These are phyloP conservation scores for Oryza coarctata DNA, from an alignment of 176 grass and related monocot genomes.

Conservation along the genomic window DNA sequence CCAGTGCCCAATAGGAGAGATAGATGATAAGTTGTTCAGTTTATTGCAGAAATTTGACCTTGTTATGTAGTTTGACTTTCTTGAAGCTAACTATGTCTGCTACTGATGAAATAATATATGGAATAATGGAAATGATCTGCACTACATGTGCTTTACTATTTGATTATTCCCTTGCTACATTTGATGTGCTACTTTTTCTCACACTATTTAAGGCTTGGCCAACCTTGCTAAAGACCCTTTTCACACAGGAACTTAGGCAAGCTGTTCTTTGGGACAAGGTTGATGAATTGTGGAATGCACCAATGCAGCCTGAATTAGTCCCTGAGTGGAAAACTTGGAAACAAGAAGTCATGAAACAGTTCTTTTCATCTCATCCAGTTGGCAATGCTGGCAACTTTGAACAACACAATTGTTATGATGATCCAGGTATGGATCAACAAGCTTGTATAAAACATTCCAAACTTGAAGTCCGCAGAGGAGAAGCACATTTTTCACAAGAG, in stretches of 20 bases:
- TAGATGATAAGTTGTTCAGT: not conserved
- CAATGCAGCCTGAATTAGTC: conserved; percentile 73
- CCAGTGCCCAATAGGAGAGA: not conserved
- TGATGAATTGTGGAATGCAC: conserved; percentile 59
- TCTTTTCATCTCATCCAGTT: conserved; percentile 59
- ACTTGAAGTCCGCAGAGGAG: conserved; percentile 76
- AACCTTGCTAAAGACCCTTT: conserved; percentile 34
- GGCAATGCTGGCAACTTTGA: conserved; percentile 43
- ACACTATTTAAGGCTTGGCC: conserved; percentile 5
- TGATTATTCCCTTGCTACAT: conserved; percentile 25
- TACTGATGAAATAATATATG: conserved; percentile 7
- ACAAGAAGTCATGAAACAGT: conserved; percentile 84
- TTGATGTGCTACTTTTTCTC: conserved; percentile 18
- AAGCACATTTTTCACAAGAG: conserved; percentile 39
- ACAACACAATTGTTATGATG: conserved; percentile 29
- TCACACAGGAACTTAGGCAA: conserved; percentile 73
- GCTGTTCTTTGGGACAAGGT: conserved; percentile 72
- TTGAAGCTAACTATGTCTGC: not conserved
- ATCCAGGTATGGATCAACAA: conserved; percentile 57
- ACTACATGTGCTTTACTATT: not conserved
- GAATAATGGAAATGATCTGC: not conserved
- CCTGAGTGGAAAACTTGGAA: conserved; percentile 95
- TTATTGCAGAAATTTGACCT: conserved; percentile 7
- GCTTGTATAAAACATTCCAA: conserved; percentile 69
- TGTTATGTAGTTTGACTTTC: not conserved